These are phyloP conservation scores for Anaeromyces robustus DNA, from an alignment of 192 early-diverging fungal genomes.

Conservation along the genomic window DNA sequence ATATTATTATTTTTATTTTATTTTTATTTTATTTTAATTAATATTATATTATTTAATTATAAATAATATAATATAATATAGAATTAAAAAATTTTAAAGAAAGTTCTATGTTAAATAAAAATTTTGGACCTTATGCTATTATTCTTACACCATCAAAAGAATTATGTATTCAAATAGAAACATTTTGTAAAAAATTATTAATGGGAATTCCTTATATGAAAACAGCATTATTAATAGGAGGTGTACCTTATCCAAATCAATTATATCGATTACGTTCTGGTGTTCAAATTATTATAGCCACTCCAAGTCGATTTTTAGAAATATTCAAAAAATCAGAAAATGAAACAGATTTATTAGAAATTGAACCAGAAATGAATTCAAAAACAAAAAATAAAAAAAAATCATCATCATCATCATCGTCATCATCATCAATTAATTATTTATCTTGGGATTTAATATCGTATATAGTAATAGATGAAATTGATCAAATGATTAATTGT, in stretches of 20 bases:
- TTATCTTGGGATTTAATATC: neutral
- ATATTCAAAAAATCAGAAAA: constrained; percentile 6
- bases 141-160: neutral
- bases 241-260: constrained; percentile 32
- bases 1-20: too few species aligned
- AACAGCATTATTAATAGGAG: constrained; percentile 35
- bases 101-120: neutral
- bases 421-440: neutral
- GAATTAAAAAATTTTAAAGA: neutral
- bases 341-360: neutral
- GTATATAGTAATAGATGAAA: neutral
- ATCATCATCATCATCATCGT: too few species aligned
- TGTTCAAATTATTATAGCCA: constrained; percentile 32
- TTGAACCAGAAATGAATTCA: neutral
- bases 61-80: neutral
- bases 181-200: neutral
- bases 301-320: constrained; percentile 27
- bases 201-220: neutral
- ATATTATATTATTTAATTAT: too few species aligned
- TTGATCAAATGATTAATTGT: neutral
- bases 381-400: too few species aligned
- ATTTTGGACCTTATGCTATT: neutral
- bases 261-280: constrained; percentile 29
- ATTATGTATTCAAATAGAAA: neutral
- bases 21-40: too few species aligned